Conservation (phyloP, 2,329 filamentous ascomycete genomes). For the Fusarium siculi region DNA sequence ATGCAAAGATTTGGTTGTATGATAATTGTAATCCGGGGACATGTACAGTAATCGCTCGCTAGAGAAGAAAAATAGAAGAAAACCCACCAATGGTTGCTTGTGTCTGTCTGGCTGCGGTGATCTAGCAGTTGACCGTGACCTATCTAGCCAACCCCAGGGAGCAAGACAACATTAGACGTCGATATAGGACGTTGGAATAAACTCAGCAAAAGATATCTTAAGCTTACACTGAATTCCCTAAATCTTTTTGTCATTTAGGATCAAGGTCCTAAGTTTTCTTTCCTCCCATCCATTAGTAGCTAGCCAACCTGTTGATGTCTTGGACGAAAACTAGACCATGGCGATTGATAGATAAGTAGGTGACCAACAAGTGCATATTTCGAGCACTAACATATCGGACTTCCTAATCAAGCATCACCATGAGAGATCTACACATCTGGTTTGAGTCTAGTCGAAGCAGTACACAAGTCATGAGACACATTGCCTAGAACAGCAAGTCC, state of each 20-base stretch:
- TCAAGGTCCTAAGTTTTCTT: too few relatives aligned
- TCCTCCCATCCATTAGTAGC: too few relatives aligned
- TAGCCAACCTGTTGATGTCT: not conserved
- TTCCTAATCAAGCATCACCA: conserved; percentile 12
- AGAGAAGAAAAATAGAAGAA: not conserved
- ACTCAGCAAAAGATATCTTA: not conserved
- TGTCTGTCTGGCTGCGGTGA: not conserved
- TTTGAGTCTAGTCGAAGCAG: not conserved
- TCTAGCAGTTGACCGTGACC: not conserved
- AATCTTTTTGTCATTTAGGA: not conserved
- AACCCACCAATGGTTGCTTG: not conserved
- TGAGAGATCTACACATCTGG: not conserved
- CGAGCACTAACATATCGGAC: not conserved
- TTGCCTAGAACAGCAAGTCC: conserved; percentile 9
- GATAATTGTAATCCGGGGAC: not conserved
- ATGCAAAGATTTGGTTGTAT: not conserved
- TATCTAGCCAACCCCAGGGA: not conserved
- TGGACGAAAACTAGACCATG: not conserved
- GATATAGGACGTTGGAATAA: not conserved
- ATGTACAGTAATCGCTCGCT: conserved; percentile 1
- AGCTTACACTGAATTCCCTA: not conserved
- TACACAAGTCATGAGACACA: conserved; percentile 21
- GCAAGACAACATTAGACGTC: too few relatives aligned
- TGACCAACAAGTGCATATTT: not conserved
- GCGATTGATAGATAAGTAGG: not conserved